Evolutionary conservation across 1,284 basidiomycete genomes (phyloP), one percentile per base, ranked within the genome.

Genomic region (Omphalotus olearius): DNA sequence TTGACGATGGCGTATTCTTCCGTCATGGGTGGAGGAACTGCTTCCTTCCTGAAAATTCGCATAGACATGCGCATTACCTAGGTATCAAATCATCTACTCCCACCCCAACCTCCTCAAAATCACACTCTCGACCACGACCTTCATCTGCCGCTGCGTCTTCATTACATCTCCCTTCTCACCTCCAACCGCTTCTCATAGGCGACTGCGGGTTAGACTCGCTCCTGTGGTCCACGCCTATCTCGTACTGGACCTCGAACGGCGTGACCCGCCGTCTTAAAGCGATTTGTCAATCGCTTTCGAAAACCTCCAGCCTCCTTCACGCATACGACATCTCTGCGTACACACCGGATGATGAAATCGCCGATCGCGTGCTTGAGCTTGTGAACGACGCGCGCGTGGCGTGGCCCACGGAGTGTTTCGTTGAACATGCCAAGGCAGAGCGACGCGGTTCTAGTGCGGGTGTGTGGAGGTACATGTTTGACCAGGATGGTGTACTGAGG

Each of bases 381-480:
- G 78, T 89, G 51, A 82, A 83, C 59, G 86, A 89, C 56, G 74
- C 84, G 5, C 78, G 83, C 26, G 74, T 88, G 36, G 82, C 83
- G 7, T 89, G 85, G 85, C 85, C 85, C 6, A 83, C 80, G 0
- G 82, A 89, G 30, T 76, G 79, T 58, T 69, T 83, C 42, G 76
- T 76, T 4, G 68, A 74, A 46, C 71, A 69, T 52, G 72, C 78
- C 2, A 73, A 70, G 48, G 67, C 62, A 7, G 74, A 74, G 47
- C 30, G 30, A 9, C 30, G 30, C 7, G 30, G 9, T 4, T 28
- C 26, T 4, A 82, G 80, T 0, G 70, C 68, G 33, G 76, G 75
- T 17, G 83, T 88, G 2, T 89, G 82, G 80, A 75, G 87, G 49
- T 89, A 86, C 60, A 79, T 87, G 20, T 89, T 89, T 60, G 86